Evolutionary conservation across 306 rosid species (phyloP).

Genomic region (Erythrophleum fordii): DNA sequence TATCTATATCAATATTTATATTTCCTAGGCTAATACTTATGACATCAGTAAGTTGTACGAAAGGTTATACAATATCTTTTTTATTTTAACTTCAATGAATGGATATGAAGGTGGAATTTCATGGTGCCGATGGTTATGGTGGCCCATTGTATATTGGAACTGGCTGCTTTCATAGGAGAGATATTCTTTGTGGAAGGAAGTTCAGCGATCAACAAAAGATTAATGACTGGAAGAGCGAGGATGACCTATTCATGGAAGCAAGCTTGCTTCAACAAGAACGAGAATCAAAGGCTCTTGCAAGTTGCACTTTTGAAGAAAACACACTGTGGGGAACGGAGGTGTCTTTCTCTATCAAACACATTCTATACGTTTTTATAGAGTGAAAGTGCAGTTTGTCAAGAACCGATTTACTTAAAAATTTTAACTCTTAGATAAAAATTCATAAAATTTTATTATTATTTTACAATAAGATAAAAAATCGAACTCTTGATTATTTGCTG

Average conservation of each 20-base stretch:
- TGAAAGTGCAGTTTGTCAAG: too few relatives aligned
- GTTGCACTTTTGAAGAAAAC: slow-evolving; percentile 68
- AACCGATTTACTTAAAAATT: too few relatives aligned
- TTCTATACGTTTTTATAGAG: too few relatives aligned
- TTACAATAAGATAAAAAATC: too few relatives aligned
- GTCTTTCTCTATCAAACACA: slow-evolving; percentile 2
- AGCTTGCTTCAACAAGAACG: slow-evolving; percentile 50
- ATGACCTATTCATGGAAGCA: slow-evolving; percentile 26
- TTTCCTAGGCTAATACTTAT: too few relatives aligned
- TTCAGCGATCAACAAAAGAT: slow-evolving; percentile 37
- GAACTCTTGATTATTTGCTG: too few relatives aligned
- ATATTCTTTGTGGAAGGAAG: slow-evolving; percentile 62
- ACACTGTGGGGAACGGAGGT: slow-evolving; percentile 87
- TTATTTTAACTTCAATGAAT: background rate
- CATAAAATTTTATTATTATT: too few relatives aligned
- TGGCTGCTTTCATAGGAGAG: slow-evolving; percentile 88
- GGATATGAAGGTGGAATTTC: slow-evolving; percentile 60
- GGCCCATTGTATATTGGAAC: slow-evolving; percentile 74
- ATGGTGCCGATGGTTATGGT: slow-evolving; percentile 73
- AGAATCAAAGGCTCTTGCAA: slow-evolving; percentile 62
- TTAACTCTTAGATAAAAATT: too few relatives aligned
- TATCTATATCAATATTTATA: too few relatives aligned
- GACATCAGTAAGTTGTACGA: too few relatives aligned
- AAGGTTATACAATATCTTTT: background rate
- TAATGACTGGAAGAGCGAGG: slow-evolving; percentile 44